A percentile compares a stretch with the other conserved stretches of the same genome.
Conservation (phyloP, 495 filamentous ascomycete species). For the Aspergillus asperescens region DNA sequence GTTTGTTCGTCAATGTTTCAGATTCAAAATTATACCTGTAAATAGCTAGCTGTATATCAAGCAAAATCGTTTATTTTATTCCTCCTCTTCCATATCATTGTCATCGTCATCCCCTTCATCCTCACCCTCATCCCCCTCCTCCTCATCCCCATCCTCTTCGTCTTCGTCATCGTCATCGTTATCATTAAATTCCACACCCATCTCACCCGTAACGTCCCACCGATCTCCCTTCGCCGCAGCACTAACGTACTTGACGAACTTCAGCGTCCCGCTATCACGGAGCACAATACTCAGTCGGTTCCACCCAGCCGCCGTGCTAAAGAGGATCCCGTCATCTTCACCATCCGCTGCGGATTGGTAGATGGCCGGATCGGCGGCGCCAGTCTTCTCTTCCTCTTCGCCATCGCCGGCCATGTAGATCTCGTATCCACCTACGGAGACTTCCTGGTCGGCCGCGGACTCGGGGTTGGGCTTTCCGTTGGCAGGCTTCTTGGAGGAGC, state of each 20-base stretch:
- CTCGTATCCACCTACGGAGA: constrained; percentile 73
- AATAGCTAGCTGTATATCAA: constrained; percentile 6
- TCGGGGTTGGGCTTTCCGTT: constrained; percentile 10
- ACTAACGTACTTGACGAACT: constrained; percentile 96
- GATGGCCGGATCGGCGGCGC: constrained; percentile 56
- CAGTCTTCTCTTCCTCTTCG: constrained; percentile 15
- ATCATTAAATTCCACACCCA: constrained; percentile 44
- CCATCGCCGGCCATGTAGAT: constrained; percentile 89
- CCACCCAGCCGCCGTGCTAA: constrained; percentile 83
- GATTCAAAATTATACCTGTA: not conserved
- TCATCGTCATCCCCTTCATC: constrained; percentile 19
- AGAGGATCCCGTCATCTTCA: constrained; percentile 89
- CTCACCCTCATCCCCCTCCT: constrained; percentile 23
- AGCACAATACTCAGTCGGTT: constrained; percentile 86
- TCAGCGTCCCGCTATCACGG: constrained; percentile 75
- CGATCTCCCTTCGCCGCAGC: constrained; percentile 74
- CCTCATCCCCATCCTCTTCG: constrained; percentile 22
- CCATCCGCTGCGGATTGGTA: constrained; percentile 67
- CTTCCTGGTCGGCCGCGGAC: constrained; percentile 38
- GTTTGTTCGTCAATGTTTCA: too few species aligned
- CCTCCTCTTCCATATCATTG: constrained; percentile 12
- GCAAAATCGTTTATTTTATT: constrained; percentile 13
- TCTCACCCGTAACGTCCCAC: constrained; percentile 79
- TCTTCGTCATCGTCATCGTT: constrained; percentile 38
- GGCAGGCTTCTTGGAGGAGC: constrained; percentile 15